phyloP scores from a whole-genome alignment of 805 yeast species.

The Candida endomychidarum region DNA sequence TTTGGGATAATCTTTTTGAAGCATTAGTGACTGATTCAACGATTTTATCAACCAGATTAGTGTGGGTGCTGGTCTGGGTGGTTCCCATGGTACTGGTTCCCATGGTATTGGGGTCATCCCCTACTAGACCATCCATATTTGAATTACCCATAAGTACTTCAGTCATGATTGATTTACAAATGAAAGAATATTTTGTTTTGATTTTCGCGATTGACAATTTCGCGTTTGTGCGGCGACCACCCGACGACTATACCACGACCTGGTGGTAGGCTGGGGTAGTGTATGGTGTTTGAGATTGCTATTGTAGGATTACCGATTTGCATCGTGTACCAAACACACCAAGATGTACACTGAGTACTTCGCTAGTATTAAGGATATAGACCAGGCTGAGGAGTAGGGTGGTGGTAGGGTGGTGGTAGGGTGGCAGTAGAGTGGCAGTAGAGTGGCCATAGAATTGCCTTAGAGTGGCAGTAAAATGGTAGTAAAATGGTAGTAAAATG shows the following conservation, averaged over 20 bases:
- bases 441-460: too few relatives aligned
- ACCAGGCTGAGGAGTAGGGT: too few relatives aligned
- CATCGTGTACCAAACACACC: too few relatives aligned
- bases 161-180: conserved; percentile 4
- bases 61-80: not conserved
- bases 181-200: conserved; percentile 5
- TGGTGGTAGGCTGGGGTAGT: not conserved
- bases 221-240: conserved; percentile 1
- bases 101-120: not conserved
- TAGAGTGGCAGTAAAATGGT: too few relatives aligned
- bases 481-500: too few relatives aligned
- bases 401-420: too few relatives aligned
- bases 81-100: not conserved
- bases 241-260: too few relatives aligned
- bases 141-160: conserved; percentile 5
- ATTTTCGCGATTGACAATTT: conserved; percentile 4
- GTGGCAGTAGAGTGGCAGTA: too few relatives aligned
- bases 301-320: too few relatives aligned
- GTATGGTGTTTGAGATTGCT: too few relatives aligned
- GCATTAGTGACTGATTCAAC: conserved; percentile 48
- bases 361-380: too few relatives aligned
- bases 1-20: conserved; percentile 50
- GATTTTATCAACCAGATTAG: conserved; percentile 32
- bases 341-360: too few relatives aligned
- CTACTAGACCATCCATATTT: not conserved